Evolutionary conservation across 2,329 filamentous ascomycete genomes (phyloP), one percentile per base, ranked within the genome.

Genomic region (Phialophora expanda): DNA sequence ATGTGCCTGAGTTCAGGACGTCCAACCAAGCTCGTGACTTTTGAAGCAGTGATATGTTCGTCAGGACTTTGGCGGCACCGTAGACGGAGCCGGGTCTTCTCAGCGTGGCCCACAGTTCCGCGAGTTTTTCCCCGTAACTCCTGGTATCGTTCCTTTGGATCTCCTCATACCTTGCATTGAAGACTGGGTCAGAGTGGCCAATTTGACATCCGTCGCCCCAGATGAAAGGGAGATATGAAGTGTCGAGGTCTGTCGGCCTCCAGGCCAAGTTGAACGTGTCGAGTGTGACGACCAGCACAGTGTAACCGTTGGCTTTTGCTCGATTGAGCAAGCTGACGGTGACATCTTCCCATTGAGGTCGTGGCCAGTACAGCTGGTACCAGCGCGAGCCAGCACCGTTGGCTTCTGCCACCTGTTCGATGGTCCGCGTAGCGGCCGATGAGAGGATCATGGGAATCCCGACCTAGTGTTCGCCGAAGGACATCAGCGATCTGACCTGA

Each of bases 281-380:
- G 0, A 92, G 80, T 0, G 90, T 92, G 0, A 92, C 87, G 4
- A 92, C 85, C 0, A 92, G 80, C 0, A 87, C 87, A 48, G 81
- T 83, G 77, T 84, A 92, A 1, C 89, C 89, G 11, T 79, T 81
- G 0, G 76, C 78, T 72, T 86, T 85, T 0, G 89, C 90, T 0
- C 88, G 81, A 0, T 75, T 70, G 2, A 92, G 80, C 26, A 92
- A 77, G 56, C 85, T 89, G 0, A 82, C 78, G 0, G 89, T 91
- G 55, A 92, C 79, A 4, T 88, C 85, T 56, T 91, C 84, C 61
- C 86, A 83, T 41, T 84, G 72, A 50, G 73, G 72, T 1, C 53
- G 76, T 0, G 89, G 89, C 87, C 89, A 91, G 77, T 92, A 92
- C 0, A 92, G 83, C 74, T 93, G 90, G 74, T 84, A 92, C 88